Percentiles rank a stretch among this genome's conserved stretches.
phyloP scores from a whole-genome alignment of 2,329 filamentous ascomycete species.

The Thelonectria discophora region DNA sequence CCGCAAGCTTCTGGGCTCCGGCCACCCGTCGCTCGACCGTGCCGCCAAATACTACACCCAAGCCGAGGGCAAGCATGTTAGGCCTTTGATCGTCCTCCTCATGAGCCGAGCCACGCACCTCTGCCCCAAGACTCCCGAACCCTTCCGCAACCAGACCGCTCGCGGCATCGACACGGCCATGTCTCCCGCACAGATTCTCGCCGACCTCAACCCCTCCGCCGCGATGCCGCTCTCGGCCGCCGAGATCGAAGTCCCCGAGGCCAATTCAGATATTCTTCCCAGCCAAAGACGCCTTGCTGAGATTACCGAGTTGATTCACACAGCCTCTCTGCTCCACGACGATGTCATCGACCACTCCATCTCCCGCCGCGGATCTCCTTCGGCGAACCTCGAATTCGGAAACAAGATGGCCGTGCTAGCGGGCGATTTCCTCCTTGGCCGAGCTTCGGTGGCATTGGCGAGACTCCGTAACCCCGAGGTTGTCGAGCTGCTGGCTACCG shows the following conservation, averaged over 20 bases:
- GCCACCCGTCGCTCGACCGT: constrained; percentile 92
- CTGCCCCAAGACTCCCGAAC: constrained; percentile 65
- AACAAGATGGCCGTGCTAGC: constrained; percentile 99
- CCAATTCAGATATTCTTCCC: constrained; percentile 79
- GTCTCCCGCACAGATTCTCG: constrained; percentile 67
- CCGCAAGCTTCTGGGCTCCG: constrained; percentile 88
- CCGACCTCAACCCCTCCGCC: constrained; percentile 81
- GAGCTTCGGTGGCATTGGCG: constrained; percentile 92
- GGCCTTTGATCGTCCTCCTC: constrained; percentile 91
- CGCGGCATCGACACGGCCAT: constrained; percentile 63
- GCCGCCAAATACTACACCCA: constrained; percentile 98
- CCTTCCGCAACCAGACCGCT: constrained; percentile 52
- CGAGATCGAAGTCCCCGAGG: constrained; percentile 49
- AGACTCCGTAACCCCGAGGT: constrained; percentile 92
- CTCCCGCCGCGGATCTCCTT: constrained; percentile 82
- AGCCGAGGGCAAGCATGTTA: constrained; percentile 95
- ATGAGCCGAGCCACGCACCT: constrained; percentile 95
- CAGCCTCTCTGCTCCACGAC: constrained; percentile 94
- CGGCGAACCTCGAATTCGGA: constrained; percentile 93
- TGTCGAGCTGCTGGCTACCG: constrained; percentile 90
- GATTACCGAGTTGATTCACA: constrained; percentile 97
- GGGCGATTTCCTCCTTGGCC: constrained; percentile 93
- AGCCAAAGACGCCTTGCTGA: constrained; percentile 92
- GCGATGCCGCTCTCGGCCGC: constrained; percentile 49
- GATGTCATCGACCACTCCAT: constrained; percentile 96